Conservation (phyloP, 257 asterid species). For the Primulina huaijiensis region DNA sequence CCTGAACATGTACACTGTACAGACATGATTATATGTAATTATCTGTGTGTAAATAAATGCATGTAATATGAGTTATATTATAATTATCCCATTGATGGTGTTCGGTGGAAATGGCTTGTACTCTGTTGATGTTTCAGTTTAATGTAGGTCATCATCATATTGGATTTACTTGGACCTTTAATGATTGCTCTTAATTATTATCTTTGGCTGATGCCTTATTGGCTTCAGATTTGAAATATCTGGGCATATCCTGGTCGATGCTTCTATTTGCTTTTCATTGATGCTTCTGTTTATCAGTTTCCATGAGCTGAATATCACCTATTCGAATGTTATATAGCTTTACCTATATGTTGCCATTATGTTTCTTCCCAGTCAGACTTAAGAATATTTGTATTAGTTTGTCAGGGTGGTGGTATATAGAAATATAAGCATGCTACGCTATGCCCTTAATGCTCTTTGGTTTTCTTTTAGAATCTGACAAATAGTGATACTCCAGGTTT, state of each 20-base stretch:
- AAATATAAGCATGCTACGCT: neutral
- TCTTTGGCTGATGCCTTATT: slow-evolving; percentile 10
- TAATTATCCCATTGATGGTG: no score
- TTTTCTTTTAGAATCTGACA: slow-evolving; percentile 2
- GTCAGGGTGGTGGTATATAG: neutral
- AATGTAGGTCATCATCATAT: neutral
- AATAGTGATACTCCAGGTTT: neutral
- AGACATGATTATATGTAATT: neutral
- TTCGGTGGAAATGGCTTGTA: no score
- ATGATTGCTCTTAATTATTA: neutral
- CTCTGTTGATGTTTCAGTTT: no score
- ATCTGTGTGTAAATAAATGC: neutral
- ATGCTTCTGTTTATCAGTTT: no score
- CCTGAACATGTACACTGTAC: neutral
- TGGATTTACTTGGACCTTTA: neutral
- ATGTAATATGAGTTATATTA: neutral
- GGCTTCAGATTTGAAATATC: neutral
- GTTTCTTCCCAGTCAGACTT: slow-evolving; percentile 7
- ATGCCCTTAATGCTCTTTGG: neutral
- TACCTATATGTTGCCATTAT: neutral
- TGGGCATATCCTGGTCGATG: neutral
- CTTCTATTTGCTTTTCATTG: neutral
- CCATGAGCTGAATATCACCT: neutral
- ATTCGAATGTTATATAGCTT: no score
- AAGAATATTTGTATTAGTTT: neutral